Base-by-base conservation (phyloP, 305 asterid genomes). In the Lippia alba region DNA sequence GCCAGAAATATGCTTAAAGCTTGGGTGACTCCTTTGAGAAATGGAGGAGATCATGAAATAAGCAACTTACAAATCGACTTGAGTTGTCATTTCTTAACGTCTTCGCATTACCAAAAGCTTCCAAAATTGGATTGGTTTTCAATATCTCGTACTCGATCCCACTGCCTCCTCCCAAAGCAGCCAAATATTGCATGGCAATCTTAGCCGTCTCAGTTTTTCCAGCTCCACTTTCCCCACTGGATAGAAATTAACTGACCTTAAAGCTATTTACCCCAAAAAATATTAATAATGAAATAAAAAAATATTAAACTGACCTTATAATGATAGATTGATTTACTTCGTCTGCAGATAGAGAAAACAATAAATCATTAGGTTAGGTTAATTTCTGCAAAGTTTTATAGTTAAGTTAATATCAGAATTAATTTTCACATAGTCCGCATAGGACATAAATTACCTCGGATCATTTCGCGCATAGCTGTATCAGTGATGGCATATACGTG, bases 191-290 rank as follows among this genome's bases (percentile, higher is more conserved):
- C 98, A 94, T 94, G 67, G 97, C 96, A 79, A 94, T 94, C 80
- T 94, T 94, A 72, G 98, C 98, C 12, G 98, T 94, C 82, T 94
- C 98, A 8, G 98, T 94, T 83, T 94, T 94, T 59, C 98, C 98
- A 67, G 98, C 98, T 82, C 98, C 98, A 76, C 98, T 94, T 82
- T 94, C 98, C 79, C 98, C 98, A 81, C 98, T 94, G 85, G 58
- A 75, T 18, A 74, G 66, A 67, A 56, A 68, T 34, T 50, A 24
- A 57, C 67, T 49, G 66, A 5, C 4, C 30, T 15, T 44, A 11
- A 5, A 44, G 10, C 10, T 8, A 44, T 11, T 44, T 44, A 44
- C 10, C 49, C 0, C 9, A 39, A 44, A 10, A 10, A 44, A 44
- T 8, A 11, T 24, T 24, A 44, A 44, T 36, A 50, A 74, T 33